Percentiles rank a stretch among this genome's conserved stretches.
phyloP scores from a whole-genome alignment of 139 green algal genomes.

The Chlorokybus atmophyticus region DNA sequence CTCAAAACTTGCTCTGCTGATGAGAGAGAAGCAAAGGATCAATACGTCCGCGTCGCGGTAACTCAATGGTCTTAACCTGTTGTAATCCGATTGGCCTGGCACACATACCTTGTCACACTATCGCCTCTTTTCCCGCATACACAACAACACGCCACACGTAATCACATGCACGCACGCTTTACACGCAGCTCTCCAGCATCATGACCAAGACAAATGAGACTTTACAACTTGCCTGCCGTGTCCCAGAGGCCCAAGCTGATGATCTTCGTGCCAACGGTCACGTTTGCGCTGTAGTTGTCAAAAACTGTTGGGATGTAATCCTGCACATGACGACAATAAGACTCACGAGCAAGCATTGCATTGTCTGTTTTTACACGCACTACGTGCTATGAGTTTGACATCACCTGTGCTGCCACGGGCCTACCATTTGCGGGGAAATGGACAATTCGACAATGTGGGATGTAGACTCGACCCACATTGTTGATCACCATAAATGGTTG shows the following conservation, averaged over 20 bases:
- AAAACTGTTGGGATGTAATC: conserved; percentile 41
- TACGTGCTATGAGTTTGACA: too few relatives aligned
- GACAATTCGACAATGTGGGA: too few relatives aligned
- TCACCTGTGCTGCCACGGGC: too few relatives aligned
- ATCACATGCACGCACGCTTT: not conserved
- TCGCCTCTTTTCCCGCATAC: not conserved
- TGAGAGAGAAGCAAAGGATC: conserved; percentile 32
- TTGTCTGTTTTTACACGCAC: too few relatives aligned
- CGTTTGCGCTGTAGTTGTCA: conserved; percentile 37
- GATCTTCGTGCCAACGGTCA: conserved; percentile 22
- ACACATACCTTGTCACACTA: not conserved
- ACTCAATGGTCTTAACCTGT: conserved; percentile 23
- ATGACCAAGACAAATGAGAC: conserved; percentile 6
- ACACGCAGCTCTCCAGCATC: not conserved
- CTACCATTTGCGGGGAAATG: too few relatives aligned
- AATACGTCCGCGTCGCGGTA: conserved; percentile 33
- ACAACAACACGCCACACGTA: not conserved
- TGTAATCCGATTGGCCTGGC: conserved; percentile 28
- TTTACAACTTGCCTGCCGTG: conserved; percentile 23
- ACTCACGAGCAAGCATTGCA: too few relatives aligned
- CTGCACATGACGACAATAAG: too few relatives aligned
- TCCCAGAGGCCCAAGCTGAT: conserved; percentile 32
- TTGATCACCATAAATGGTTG: too few relatives aligned
- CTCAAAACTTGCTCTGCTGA: conserved; percentile 26
- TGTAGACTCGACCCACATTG: too few relatives aligned